Percentiles rank a stretch among this genome's conserved stretches.
These are phyloP conservation scores for barley (Hordeum vulgare) DNA, from an alignment of 176 grass and related monocot genomes.

Conservation along the genomic window MorexV3_pseudomolecules_assembly NC_058518.1:458797637-458798136, in stretches of 20 bases:
- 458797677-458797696: too few relatives aligned
- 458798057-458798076: not conserved
- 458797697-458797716: not conserved
- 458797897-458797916: not conserved
- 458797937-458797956: not conserved
- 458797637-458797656: too few relatives aligned
- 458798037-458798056: not conserved
- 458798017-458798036: not conserved
- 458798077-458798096: not conserved
- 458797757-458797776: conserved; percentile 23
- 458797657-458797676: too few relatives aligned
- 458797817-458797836: not conserved
- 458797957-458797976: not conserved
- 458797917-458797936: not conserved
- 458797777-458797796: conserved; percentile 16
- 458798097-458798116: not conserved
- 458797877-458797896: conserved; percentile 39
- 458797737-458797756: not conserved
- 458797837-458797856: conserved; percentile 23
- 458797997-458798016: not conserved
- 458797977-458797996: not conserved
- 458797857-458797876: conserved; percentile 39
- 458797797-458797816: conserved; percentile 3
- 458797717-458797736: not conserved
- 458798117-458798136: not conserved